A percentile compares a stretch with the other conserved stretches of the same genome.
Conservation (phyloP, 2,329 filamentous ascomycete genomes). For the Orbilia javanica region DNA sequence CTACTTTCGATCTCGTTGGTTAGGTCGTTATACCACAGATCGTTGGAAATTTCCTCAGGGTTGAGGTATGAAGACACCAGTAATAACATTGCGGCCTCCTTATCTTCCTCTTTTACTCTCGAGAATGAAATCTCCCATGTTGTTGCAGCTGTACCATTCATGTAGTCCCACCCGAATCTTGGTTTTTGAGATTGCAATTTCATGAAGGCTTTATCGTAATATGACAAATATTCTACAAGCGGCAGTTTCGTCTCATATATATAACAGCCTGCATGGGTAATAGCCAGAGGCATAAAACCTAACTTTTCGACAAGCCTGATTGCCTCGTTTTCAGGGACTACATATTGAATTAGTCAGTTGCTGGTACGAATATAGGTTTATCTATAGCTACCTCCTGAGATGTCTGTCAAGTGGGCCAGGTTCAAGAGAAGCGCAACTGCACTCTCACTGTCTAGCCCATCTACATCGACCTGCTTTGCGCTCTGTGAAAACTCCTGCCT, state of each 20-base stretch:
- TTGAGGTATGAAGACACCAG: constrained; percentile 47
- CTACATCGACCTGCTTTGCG: constrained; percentile 1
- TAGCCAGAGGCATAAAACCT: constrained; percentile 45
- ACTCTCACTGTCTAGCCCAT: background rate
- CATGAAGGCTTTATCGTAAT: constrained; percentile 25
- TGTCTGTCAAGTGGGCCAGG: background rate
- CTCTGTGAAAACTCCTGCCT: constrained; percentile 21
- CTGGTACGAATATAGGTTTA: background rate
- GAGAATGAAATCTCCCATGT: constrained; percentile 53
- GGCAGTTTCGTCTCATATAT: constrained; percentile 23
- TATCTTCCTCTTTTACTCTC: background rate
- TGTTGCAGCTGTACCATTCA: constrained; percentile 47
- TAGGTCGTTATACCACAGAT: constrained; percentile 31
- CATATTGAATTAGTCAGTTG: background rate
- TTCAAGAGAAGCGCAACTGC: constrained; percentile 13
- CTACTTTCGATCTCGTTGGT: background rate
- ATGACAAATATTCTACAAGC: background rate
- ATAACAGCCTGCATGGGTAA: constrained; percentile 32
- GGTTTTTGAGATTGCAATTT: constrained; percentile 35
- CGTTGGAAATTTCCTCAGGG: constrained; percentile 50
- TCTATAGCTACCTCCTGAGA: background rate
- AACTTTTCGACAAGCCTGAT: constrained; percentile 37
- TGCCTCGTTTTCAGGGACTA: constrained; percentile 4
- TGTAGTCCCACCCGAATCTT: constrained; percentile 32
- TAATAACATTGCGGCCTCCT: background rate